Percentiles rank a stretch among this genome's conserved stretches.
Evolutionary conservation across 108 stramenopile species (phyloP).

Genomic region (Conticribra guillardii): DNA sequence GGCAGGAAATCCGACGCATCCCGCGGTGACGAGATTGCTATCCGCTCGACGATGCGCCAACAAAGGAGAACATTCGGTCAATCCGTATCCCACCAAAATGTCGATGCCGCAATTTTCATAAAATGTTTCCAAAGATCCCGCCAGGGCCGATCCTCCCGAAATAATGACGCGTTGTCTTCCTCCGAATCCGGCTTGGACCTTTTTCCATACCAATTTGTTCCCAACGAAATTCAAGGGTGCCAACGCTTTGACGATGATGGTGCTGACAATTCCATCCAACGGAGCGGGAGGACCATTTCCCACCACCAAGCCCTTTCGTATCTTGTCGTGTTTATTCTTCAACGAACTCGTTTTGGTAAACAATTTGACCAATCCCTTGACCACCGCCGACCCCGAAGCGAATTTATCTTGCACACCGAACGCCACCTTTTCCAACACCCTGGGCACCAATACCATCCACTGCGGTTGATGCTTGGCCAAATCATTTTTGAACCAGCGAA

Average conservation of each 20-base stretch:
- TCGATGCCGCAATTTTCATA: conserved; percentile 86
- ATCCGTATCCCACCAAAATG: conserved; percentile 90
- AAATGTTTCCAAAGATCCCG: conserved; percentile 88
- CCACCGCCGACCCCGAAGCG: conserved; percentile 68
- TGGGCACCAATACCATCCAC: conserved; percentile 92
- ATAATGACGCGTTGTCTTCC: conserved; percentile 85
- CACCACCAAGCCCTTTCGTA: conserved; percentile 76
- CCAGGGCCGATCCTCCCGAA: conserved; percentile 88
- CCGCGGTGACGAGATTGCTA: conserved; percentile 53
- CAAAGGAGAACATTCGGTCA: conserved; percentile 85
- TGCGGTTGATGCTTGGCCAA: conserved; percentile 92
- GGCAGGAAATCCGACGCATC: conserved; percentile 61
- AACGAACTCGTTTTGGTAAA: conserved; percentile 67
- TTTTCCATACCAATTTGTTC: conserved; percentile 91
- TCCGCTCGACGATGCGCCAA: conserved; percentile 49
- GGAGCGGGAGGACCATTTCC: conserved; percentile 60
- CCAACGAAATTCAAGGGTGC: conserved; percentile 82
- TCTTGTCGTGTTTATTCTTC: conserved; percentile 65
- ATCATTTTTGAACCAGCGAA: conserved; percentile 92
- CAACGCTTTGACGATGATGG: conserved; percentile 53
- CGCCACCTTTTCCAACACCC: conserved; percentile 92
- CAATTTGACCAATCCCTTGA: conserved; percentile 72
- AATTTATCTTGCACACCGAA: conserved; percentile 91
- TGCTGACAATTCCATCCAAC: conserved; percentile 56
- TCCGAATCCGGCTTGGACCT: conserved; percentile 92